phyloP scores from a whole-genome alignment of 179 eudicot genomes.

The Monotropa hypopitys region DNA sequence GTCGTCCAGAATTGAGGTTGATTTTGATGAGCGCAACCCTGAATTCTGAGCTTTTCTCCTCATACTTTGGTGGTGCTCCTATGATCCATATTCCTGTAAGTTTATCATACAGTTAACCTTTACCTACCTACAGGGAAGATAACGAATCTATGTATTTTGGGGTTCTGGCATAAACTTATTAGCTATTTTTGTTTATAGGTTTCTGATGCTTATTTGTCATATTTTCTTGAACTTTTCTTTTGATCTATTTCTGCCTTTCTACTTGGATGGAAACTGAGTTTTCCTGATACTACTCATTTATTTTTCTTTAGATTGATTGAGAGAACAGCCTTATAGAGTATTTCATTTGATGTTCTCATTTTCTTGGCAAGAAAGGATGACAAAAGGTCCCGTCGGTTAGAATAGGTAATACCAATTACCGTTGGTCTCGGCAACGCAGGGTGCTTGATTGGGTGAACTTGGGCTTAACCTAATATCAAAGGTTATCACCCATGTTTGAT shows the following conservation, averaged over 20 bases:
- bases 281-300: not conserved
- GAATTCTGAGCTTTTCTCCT: slow-evolving; percentile 70
- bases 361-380: not conserved
- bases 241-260: not conserved
- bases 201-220: not conserved
- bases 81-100: slow-evolving; percentile 56
- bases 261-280: not conserved
- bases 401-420: not conserved
- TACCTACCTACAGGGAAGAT: not conserved
- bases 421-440: not conserved
- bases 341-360: not conserved
- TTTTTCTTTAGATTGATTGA: not conserved
- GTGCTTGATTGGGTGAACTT: slow-evolving; percentile 1
- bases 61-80: slow-evolving; percentile 74
- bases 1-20: slow-evolving; percentile 63
- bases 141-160: not conserved
- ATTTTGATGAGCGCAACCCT: slow-evolving; percentile 81
- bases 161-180: not conserved
- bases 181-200: not conserved
- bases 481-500: not conserved
- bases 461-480: not conserved
- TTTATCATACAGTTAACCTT: not conserved
- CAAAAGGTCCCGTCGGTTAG: not conserved
- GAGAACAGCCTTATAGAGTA: not conserved
- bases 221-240: not conserved